phyloP scores from a whole-genome alignment of 1,284 basidiomycete genomes.

The Butyriboletus appendiculatus region DNA sequence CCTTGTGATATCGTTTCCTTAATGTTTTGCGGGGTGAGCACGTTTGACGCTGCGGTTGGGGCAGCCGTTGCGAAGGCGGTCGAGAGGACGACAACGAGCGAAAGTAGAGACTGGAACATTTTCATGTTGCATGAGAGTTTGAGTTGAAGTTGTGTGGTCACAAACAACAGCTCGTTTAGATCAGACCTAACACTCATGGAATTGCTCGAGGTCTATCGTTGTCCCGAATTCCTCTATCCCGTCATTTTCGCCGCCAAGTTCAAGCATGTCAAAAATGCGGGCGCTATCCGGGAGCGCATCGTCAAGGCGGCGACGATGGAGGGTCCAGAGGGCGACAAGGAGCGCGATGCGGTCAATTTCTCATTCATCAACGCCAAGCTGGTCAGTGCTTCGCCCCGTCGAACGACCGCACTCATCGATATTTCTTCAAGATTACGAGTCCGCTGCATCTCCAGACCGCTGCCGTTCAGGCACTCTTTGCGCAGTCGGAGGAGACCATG shows the following conservation, averaged over 20 bases:
- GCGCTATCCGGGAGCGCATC: slow-evolving; percentile 62
- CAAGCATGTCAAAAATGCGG: slow-evolving; percentile 63
- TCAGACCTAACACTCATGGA: slow-evolving; percentile 18
- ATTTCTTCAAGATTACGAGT: slow-evolving; percentile 67
- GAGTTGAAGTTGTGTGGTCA: background rate
- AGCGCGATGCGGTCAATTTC: slow-evolving; percentile 79
- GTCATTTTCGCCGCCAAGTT: slow-evolving; percentile 69
- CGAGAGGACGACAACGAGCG: slow-evolving; percentile 37
- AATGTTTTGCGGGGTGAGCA: slow-evolving; percentile 69
- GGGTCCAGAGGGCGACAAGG: slow-evolving; percentile 63
- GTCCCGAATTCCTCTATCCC: slow-evolving; percentile 52
- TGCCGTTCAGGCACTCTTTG: slow-evolving; percentile 76
- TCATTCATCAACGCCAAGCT: slow-evolving; percentile 84
- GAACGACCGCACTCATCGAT: background rate
- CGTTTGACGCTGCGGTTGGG: slow-evolving; percentile 39
- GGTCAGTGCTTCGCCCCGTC: slow-evolving; percentile 31
- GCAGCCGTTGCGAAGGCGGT: slow-evolving; percentile 38
- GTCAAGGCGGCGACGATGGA: slow-evolving; percentile 63
- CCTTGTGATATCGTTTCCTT: slow-evolving; percentile 55
- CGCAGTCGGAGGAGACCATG: slow-evolving; percentile 56
- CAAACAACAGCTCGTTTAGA: slow-evolving; percentile 5
- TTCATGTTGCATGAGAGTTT: background rate
- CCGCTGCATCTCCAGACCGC: slow-evolving; percentile 78
- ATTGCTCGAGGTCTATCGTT: slow-evolving; percentile 54
- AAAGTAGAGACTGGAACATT: slow-evolving; percentile 1